phyloP scores from a whole-genome alignment of 2,329 filamentous ascomycete genomes.

The Talaromyces amestolkiae region DNA sequence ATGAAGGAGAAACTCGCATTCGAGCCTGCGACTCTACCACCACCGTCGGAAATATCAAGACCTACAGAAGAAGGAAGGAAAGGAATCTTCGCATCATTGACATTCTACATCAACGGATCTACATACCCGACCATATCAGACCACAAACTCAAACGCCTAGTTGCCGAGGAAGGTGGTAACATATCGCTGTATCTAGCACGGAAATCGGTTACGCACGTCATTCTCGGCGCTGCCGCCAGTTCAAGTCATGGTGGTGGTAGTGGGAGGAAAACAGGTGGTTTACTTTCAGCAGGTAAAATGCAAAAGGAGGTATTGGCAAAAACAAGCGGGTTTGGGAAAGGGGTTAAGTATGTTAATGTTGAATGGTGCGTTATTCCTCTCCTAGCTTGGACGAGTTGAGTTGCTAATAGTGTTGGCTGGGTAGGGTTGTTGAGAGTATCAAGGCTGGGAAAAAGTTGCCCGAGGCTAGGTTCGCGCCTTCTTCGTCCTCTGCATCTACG shows the following conservation, averaged over 20 bases:
- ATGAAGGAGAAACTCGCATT: background rate
- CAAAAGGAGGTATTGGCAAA: slow-evolving; percentile 66
- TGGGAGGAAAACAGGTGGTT: slow-evolving; percentile 66
- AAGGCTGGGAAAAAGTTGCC: slow-evolving; percentile 70
- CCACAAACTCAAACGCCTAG: slow-evolving; percentile 76
- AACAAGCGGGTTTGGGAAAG: slow-evolving; percentile 57
- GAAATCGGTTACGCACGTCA: slow-evolving; percentile 78
- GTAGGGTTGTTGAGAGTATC: slow-evolving; percentile 78
- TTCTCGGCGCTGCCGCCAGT: slow-evolving; percentile 55
- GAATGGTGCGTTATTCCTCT: slow-evolving; percentile 63
- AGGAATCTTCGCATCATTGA: slow-evolving; percentile 67
- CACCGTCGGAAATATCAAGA: background rate
- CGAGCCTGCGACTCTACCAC: background rate
- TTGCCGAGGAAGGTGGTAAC: slow-evolving; percentile 70
- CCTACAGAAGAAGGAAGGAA: background rate
- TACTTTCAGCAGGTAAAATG: slow-evolving; percentile 74
- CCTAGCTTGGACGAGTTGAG: background rate
- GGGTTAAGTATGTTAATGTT: slow-evolving; percentile 73
- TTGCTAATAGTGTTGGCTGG: slow-evolving; percentile 2
- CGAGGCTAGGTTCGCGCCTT: slow-evolving; percentile 65
- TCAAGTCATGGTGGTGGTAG: slow-evolving; percentile 63
- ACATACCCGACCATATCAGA: slow-evolving; percentile 79
- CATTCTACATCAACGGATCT: slow-evolving; percentile 83
- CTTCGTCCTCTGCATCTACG: slow-evolving; percentile 33
- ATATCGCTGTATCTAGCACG: slow-evolving; percentile 70